A percentile compares a stretch with the other conserved stretches of the same genome.
Evolutionary conservation across 495 filamentous ascomycete genomes (phyloP).

Genomic region (Hypoxylon crocopeplum): DNA sequence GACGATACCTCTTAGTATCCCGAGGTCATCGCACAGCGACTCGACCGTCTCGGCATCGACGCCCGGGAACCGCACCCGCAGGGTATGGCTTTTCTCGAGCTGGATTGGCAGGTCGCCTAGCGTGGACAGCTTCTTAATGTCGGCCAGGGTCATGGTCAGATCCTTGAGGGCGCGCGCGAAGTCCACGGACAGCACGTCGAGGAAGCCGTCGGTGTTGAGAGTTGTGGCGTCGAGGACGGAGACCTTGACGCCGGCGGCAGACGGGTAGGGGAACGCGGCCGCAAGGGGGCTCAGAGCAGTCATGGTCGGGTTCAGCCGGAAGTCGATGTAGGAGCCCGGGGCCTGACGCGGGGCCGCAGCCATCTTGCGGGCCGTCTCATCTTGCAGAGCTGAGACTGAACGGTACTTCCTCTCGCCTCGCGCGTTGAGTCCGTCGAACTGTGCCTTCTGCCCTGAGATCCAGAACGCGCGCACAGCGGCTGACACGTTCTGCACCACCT

Average conservation of each 20-base stretch:
- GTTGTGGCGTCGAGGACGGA: conserved; percentile 51
- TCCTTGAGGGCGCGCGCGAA: conserved; percentile 89
- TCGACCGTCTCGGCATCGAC: conserved; percentile 88
- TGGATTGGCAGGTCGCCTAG: conserved; percentile 85
- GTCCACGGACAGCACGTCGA: conserved; percentile 84
- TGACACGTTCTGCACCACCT: conserved; percentile 94
- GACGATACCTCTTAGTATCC: conserved; percentile 76
- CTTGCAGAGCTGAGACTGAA: conserved; percentile 70
- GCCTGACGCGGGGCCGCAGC: conserved; percentile 57
- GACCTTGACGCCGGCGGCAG: conserved; percentile 42
- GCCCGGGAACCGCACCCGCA: conserved; percentile 88
- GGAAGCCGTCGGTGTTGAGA: conserved; percentile 78
- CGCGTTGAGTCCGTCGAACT: conserved; percentile 76
- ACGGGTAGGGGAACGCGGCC: conserved; percentile 47
- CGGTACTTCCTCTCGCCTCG: conserved; percentile 80
- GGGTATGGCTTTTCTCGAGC: conserved; percentile 62
- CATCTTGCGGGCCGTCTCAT: conserved; percentile 70
- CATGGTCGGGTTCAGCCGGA: conserved; percentile 83
- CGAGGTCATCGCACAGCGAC: conserved; percentile 83
- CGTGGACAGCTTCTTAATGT: conserved; percentile 75
- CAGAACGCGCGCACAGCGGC: conserved; percentile 88
- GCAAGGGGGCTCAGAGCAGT: conserved; percentile 76
- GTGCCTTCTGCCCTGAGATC: conserved; percentile 83
- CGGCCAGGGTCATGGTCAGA: conserved; percentile 76
- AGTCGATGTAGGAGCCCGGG: conserved; percentile 83